Conservation (phyloP, 768 basidiomycete species). For the Suillus discolor region DNA sequence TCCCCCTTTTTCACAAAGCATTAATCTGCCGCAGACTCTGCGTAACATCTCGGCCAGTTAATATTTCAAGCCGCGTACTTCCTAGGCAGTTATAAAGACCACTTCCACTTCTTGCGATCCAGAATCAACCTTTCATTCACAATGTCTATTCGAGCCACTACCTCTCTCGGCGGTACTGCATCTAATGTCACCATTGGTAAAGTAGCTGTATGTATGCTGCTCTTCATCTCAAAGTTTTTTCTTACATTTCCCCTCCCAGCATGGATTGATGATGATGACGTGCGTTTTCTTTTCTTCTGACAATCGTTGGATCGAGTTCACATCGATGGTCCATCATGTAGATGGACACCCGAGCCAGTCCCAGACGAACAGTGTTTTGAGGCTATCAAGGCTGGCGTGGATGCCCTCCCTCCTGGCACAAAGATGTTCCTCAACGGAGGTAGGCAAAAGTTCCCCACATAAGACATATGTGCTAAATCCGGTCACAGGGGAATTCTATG, state of each 20-base stretch:
- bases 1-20: too few relatives aligned
- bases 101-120: not conserved
- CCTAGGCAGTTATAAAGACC: not conserved
- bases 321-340: conserved; percentile 11
- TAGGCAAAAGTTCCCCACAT: conserved; percentile 14
- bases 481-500: conserved; percentile 58
- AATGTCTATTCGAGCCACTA: conserved; percentile 33
- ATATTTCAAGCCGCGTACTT: not conserved
- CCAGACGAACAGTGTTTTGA: conserved; percentile 64
- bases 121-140: not conserved
- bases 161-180: conserved; percentile 31
- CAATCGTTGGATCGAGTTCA: not conserved
- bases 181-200: not conserved
- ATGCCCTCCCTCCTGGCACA: conserved; percentile 41
- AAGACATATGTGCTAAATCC: not conserved
- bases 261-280: conserved; percentile 61
- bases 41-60: not conserved
- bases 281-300: conserved; percentile 23
- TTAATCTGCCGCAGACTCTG: not conserved
- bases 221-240: not conserved
- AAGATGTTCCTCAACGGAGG: conserved; percentile 58
- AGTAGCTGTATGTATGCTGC: conserved; percentile 1
- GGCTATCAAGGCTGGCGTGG: conserved; percentile 56
- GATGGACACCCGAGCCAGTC: conserved; percentile 46
- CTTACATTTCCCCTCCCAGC: conserved; percentile 15